A percentile compares a stretch with the other conserved stretches of the same genome.
These are phyloP conservation scores for Exophiala xenobiotica DNA, from an alignment of 2,329 filamentous ascomycete genomes.

Conservation along the genomic window DNA sequence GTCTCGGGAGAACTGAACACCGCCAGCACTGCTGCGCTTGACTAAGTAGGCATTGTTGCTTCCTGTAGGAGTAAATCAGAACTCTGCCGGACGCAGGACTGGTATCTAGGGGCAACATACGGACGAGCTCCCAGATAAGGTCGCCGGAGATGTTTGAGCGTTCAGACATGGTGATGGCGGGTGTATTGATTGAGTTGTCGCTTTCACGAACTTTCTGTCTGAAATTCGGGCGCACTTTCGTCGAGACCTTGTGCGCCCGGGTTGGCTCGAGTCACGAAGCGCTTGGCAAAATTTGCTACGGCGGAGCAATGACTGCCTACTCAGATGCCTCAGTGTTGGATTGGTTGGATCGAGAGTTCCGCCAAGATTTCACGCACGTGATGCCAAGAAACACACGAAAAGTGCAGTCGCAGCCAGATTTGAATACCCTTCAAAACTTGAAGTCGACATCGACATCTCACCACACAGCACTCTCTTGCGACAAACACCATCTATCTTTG, in stretches of 20 bases:
- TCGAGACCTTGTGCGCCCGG: no score
- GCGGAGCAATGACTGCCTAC: no score
- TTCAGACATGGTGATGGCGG: constrained; percentile 36
- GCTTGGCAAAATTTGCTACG: no score
- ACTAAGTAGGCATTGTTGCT: constrained; percentile 86
- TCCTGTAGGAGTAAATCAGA: constrained; percentile 55
- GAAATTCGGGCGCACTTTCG: no score
- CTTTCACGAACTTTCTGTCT: constrained; percentile 5
- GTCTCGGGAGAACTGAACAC: constrained; percentile 88
- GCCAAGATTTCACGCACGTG: no score
- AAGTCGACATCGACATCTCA: constrained; percentile 1
- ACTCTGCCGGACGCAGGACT: background rate
- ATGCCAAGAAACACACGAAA: no score
- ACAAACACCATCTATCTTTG: constrained; percentile 11
- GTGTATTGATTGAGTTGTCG: constrained; percentile 3
- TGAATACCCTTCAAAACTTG: constrained; percentile 33
- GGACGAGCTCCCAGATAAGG: constrained; percentile 91
- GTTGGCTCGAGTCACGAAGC: no score
- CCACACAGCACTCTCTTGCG: constrained; percentile 9
- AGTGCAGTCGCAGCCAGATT: no score
- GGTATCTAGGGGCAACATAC: constrained; percentile 59
- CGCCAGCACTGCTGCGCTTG: constrained; percentile 78
- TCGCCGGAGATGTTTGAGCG: constrained; percentile 81
- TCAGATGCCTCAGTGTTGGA: no score
- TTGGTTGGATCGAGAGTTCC: no score